Percentiles rank a stretch among this genome's conserved stretches.
phyloP scores from a whole-genome alignment of 192 early-diverging fungal genomes.

The Backusella australiensis region DNA sequence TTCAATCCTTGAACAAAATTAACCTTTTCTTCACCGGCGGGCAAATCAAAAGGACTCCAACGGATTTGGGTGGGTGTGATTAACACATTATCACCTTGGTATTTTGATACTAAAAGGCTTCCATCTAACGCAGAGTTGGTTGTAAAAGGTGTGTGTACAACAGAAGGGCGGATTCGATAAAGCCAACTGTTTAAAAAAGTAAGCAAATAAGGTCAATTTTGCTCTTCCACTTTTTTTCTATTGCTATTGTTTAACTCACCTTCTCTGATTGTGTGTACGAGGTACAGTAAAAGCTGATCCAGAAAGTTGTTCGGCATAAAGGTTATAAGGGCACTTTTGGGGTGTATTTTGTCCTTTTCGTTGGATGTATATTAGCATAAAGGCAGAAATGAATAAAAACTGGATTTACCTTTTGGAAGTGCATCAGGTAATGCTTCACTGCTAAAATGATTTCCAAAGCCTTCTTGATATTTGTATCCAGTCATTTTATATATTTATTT shows the following conservation, averaged over 20 bases:
- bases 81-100: constrained; percentile 47
- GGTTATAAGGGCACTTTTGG: constrained; percentile 82
- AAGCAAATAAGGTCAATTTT: neutral
- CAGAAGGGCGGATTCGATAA: constrained; percentile 93
- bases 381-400: neutral
- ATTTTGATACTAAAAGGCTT: constrained; percentile 56
- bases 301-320: constrained; percentile 95
- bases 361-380: neutral
- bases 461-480: constrained; percentile 64
- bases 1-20: constrained; percentile 86
- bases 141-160: constrained; percentile 74
- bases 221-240: neutral
- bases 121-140: constrained; percentile 16
- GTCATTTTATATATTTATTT: neutral
- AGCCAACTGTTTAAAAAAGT: constrained; percentile 66
- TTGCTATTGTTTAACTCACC: constrained; percentile 31
- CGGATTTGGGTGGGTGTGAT: constrained; percentile 86
- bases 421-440: constrained; percentile 80
- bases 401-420: constrained; percentile 69
- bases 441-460: constrained; percentile 89
- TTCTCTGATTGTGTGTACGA: constrained; percentile 75
- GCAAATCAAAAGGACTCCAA: constrained; percentile 88
- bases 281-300: constrained; percentile 89
- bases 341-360: constrained; percentile 83
- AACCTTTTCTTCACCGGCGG: constrained; percentile 43